Percentiles rank a stretch among this genome's conserved stretches.
Conservation (phyloP, 169 alveolate genomes). For the Plasmodium gonderi region DNA sequence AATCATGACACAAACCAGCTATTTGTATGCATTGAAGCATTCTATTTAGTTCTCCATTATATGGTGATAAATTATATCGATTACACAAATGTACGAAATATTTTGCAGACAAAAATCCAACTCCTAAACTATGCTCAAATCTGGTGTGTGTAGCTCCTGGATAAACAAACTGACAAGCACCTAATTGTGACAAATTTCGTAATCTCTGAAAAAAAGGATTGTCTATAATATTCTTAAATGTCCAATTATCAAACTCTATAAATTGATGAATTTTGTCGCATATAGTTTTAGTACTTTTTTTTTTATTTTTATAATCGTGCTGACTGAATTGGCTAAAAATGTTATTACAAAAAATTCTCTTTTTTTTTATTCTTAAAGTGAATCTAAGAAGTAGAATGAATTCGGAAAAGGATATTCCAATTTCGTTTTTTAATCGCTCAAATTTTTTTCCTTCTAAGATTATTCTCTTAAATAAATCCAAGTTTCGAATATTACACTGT, state of each 20-base stretch:
- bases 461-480: slow-evolving; percentile 6
- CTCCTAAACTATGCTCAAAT: slow-evolving; percentile 93
- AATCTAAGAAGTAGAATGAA: slow-evolving; percentile 30
- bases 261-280: slow-evolving; percentile 77
- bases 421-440: slow-evolving; percentile 50
- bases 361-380: slow-evolving; percentile 39
- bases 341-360: slow-evolving; percentile 60
- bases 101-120: slow-evolving; percentile 85
- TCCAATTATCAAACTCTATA: slow-evolving; percentile 80
- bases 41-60: slow-evolving; percentile 48
- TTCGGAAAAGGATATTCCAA: slow-evolving; percentile 50
- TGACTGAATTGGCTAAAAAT: slow-evolving; percentile 33
- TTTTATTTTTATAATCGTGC: slow-evolving; percentile 5
- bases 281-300: slow-evolving; percentile 32
- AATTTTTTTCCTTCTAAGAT: slow-evolving; percentile 29
- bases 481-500: slow-evolving; percentile 25
- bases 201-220: slow-evolving; percentile 90
- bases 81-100: slow-evolving; percentile 82
- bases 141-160: slow-evolving; percentile 93
- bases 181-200: slow-evolving; percentile 89
- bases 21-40: slow-evolving; percentile 85
- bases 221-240: slow-evolving; percentile 85
- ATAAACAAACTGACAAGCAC: slow-evolving; percentile 87
- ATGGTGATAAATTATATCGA: slow-evolving; percentile 46
- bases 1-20: slow-evolving; percentile 94